A percentile compares a stretch with the other conserved stretches of the same genome.
Evolutionary conservation across 2,329 filamentous ascomycete genomes (phyloP).

Genomic region (Camillea tinctor): DNA sequence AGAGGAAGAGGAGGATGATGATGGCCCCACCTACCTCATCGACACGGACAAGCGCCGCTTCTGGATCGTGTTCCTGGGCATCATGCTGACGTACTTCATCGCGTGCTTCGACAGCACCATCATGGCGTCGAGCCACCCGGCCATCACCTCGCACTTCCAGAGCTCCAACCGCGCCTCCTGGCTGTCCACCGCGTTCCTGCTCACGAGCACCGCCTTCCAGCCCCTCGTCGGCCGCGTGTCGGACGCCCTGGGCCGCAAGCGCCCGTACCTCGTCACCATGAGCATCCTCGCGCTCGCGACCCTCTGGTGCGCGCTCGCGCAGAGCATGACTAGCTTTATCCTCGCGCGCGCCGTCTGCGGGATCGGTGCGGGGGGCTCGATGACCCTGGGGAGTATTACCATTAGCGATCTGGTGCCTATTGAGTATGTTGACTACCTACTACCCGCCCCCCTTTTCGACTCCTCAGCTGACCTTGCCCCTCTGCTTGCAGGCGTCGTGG

Average conservation of each 20-base stretch:
- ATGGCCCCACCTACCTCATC: conserved; percentile 38
- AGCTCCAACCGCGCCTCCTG: conserved; percentile 78
- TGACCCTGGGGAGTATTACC: conserved; percentile 69
- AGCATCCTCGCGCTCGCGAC: conserved; percentile 64
- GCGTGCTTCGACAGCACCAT: conserved; percentile 73
- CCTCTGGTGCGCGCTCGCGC: conserved; percentile 66
- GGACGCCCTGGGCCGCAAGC: conserved; percentile 69
- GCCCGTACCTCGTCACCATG: conserved; percentile 63
- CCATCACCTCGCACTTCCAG: conserved; percentile 77
- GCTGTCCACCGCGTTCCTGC: conserved; percentile 75
- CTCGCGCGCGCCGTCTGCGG: conserved; percentile 69
- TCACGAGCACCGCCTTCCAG: conserved; percentile 75
- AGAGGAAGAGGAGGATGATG: conserved; percentile 5
- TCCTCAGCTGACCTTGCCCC: not conserved
- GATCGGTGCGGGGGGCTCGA: conserved; percentile 68
- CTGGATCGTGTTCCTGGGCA: conserved; percentile 60
- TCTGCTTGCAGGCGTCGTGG: conserved; percentile 49
- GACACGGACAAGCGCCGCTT: conserved; percentile 51
- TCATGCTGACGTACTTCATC: conserved; percentile 58
- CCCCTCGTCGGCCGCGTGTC: conserved; percentile 73
- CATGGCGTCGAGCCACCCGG: conserved; percentile 78
- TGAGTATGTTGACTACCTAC: conserved; percentile 45
- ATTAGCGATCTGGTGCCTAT: conserved; percentile 74
- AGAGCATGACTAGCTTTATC: conserved; percentile 68
- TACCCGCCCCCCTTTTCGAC: not conserved